Conservation (phyloP, 768 basidiomycete genomes). For the Pleurotus tuoliensis region DNA sequence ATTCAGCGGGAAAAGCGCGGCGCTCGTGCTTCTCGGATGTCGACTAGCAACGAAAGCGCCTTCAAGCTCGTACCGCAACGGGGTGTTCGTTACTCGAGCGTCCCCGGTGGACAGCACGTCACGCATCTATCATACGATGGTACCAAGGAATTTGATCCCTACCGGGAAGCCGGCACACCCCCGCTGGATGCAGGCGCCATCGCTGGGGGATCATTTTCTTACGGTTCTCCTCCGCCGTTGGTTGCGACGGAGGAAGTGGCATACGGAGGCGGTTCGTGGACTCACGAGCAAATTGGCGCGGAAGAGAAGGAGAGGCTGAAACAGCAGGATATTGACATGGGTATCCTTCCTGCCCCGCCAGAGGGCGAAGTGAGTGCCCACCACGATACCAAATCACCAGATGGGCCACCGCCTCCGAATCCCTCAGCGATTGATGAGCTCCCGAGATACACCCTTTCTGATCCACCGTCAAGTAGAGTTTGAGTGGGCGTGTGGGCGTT, state of each 20-base stretch:
- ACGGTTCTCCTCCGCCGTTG: slow-evolving; percentile 9
- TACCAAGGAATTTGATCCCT: slow-evolving; percentile 35
- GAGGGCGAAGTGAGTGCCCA: neutral
- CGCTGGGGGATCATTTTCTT: slow-evolving; percentile 8
- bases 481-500: neutral
- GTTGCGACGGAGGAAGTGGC: slow-evolving; percentile 22
- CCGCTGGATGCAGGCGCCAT: slow-evolving; percentile 3
- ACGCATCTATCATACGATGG: slow-evolving; percentile 8
- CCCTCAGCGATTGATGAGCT: neutral
- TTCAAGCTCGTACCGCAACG: slow-evolving; percentile 27
- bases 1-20: slow-evolving; percentile 47
- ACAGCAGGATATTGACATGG: slow-evolving; percentile 6
- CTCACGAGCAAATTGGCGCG: slow-evolving; percentile 25
- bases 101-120: slow-evolving; percentile 14
- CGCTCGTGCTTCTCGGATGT: slow-evolving; percentile 30
- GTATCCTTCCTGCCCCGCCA: neutral
- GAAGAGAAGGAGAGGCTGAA: slow-evolving; percentile 26
- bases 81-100: slow-evolving; percentile 21
- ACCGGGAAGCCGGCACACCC: slow-evolving; percentile 24
- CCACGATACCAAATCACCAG: neutral
- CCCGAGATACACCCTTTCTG: slow-evolving; percentile 2
- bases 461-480: neutral
- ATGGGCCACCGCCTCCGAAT: neutral
- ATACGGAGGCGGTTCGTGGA: slow-evolving; percentile 35
- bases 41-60: slow-evolving; percentile 28